Evolutionary conservation across 2,329 filamentous ascomycete species (phyloP).

Genomic region (Tolypocladium capitatum): DNA sequence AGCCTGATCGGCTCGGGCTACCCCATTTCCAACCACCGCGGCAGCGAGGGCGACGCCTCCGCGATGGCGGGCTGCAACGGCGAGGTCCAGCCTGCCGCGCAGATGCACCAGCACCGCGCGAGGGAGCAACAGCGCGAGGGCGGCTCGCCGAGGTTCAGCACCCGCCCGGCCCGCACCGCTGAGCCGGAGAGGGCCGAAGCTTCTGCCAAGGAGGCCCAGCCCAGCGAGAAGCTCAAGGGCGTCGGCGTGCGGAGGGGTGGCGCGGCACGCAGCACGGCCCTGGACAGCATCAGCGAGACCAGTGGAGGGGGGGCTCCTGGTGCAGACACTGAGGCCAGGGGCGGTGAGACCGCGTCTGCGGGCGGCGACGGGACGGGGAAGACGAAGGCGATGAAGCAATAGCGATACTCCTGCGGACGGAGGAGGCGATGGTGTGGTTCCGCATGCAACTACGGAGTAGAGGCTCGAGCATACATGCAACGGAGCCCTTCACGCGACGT

Average conservation of each 20-base stretch:
- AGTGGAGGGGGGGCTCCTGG: background rate
- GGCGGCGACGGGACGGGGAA: background rate
- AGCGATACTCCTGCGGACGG: background rate
- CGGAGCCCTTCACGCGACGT: background rate
- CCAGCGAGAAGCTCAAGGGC: slow-evolving; percentile 15
- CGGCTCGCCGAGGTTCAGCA: background rate
- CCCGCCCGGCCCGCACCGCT: background rate
- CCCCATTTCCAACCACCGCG: slow-evolving; percentile 11
- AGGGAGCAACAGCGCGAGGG: slow-evolving; percentile 8
- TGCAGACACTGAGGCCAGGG: background rate
- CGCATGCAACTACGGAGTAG: too few relatives aligned
- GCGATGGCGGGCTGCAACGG: slow-evolving; percentile 9
- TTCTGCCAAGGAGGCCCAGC: slow-evolving; percentile 1
- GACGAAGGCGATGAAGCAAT: background rate
- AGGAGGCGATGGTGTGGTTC: background rate
- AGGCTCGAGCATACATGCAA: background rate
- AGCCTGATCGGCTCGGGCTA: slow-evolving; percentile 30
- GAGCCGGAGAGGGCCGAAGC: background rate
- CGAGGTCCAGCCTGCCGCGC: background rate
- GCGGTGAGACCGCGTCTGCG: background rate
- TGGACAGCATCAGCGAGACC: slow-evolving; percentile 2
- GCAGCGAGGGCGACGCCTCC: slow-evolving; percentile 24
- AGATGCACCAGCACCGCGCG: slow-evolving; percentile 14
- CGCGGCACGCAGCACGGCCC: background rate
- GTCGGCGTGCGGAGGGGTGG: slow-evolving; percentile 10